Evolutionary conservation across 1,284 basidiomycete genomes (phyloP), one percentile per base, ranked within the genome.

Genomic region (Ustilago loliicola): DNA sequence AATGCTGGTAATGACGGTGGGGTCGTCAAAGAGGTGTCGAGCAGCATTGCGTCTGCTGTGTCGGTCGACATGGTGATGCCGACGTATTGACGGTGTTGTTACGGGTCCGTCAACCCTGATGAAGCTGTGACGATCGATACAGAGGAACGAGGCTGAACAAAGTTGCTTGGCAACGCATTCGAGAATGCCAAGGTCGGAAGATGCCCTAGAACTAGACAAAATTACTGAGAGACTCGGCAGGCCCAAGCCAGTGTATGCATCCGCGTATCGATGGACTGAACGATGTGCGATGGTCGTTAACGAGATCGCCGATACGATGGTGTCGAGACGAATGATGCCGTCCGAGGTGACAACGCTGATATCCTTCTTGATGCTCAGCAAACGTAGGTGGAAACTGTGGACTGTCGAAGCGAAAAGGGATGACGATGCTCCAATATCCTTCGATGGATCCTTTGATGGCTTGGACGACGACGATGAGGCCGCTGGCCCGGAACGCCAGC

Each of bases 61-160:
- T 60, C 40, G 29, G 55, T 51, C 32, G 65, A 61, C 71, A 72
- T 67, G 38, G 50, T 57, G 21, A 48, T 25, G 38, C n/a, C 48
- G 52, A 59, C 32, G 54, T 48, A n/a, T 9, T 32, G 58, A 72
- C 71, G 71, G 71, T 72, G 57, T 72, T 67, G 47, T 40, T 21
- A 34, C 36, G 71, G 71, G 71, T 61, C 71, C 71, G 71, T 72
- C 65, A 64, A 67, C 65, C 71, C 65, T 27, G 7, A 13, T 15
- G 13, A 25, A 7, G n/a, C 15, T 17, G 30, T 3, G 19, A 27
- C 42, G 53, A 42, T 48, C 57, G 57, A 63, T 60, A 45, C 9
- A 40, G 47, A 30, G 32, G 34, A 27, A 13, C 4, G 48, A 32
- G 1, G 19, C n/a, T n/a, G 27, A 29, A 40, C 15, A 17, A 23